Conservation (phyloP, 176 grass and related monocot species). For the Neostapfia colusana region DNA sequence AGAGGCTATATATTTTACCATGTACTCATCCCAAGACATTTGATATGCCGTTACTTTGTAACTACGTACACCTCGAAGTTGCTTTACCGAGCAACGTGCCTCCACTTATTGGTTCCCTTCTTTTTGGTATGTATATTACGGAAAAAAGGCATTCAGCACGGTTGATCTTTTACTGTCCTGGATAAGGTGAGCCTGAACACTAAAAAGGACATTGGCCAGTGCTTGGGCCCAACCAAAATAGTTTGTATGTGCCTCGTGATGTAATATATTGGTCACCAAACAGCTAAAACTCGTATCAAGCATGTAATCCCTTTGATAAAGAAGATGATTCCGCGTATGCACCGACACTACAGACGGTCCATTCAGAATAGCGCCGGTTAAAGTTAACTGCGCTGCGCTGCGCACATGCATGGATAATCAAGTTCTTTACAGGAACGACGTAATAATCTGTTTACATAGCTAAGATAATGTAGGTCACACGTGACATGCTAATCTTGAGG, state of each 20-base stretch:
- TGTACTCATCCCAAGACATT: not conserved
- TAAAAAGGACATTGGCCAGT: not conserved
- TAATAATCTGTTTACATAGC: not conserved
- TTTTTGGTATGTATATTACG: not conserved
- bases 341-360: not conserved
- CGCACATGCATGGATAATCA: too few species aligned
- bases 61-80: not conserved
- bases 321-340: not conserved
- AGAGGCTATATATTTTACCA: not conserved
- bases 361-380: not conserved
- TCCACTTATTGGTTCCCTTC: not conserved
- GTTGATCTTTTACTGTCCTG: not conserved
- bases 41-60: not conserved
- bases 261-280: too few species aligned
- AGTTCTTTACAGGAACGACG: not conserved
- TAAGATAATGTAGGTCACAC: too few species aligned
- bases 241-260: not conserved
- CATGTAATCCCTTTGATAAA: not conserved
- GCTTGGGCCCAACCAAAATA: not conserved
- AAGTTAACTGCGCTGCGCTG: not conserved
- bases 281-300: not conserved
- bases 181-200: not conserved
- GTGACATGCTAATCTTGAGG: not conserved
- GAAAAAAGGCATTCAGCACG: not conserved
- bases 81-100: slow-evolving; percentile 41